Base-by-base conservation (phyloP, 2,329 filamentous ascomycete genomes). In the Ceratocystis lukuohia region DNA sequence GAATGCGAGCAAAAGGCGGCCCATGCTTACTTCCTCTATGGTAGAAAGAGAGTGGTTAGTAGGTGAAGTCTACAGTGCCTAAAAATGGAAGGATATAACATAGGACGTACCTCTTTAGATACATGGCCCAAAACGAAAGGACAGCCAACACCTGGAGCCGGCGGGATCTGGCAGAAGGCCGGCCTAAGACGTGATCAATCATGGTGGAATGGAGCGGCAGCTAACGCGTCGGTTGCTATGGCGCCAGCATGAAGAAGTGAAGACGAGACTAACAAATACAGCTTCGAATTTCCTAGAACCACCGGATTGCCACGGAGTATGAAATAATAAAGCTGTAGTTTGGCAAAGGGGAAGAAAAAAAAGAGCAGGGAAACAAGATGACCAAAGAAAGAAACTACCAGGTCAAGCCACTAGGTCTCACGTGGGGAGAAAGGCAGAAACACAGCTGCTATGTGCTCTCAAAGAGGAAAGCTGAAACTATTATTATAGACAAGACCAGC, bases 101-200 rank as follows among this genome's bases (percentile, higher is more conserved):
- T 56, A 7, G 5, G 20, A 64, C 79, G 69, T 79, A 90, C 88
- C 83, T 86, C 72, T 87, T 82, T 33, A 96, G 79, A 74, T 96
- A 96, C 61, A 87, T 77, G 4, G 88, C 88, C 94, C 94, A 99
- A 73, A 97, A 94, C 0, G 89, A 86, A 66, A 97, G 82, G 15
- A 97, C 94, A 25, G 88, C 87, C 70, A 97, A 83, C 71, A 99
- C 91, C 76, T 97, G 93, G 63, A 95, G 87, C 73, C 95, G 91
- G 70, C 93, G 86, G 72, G 95, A 96, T 78, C 93, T 89, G 73
- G 89, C 86, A 68, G 92, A 96, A 44, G 93, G 93, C 70, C 91
- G 86, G 69, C 93, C 93, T 62, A 97, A 80, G 67, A 96, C 88
- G 80, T 97, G 93, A 76, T 97, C 93, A 85, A 85, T 77, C 83